These are phyloP conservation scores for Linnemannia schmuckeri DNA, from an alignment of 192 early-diverging fungal genomes.

Conservation along the genomic window DNA sequence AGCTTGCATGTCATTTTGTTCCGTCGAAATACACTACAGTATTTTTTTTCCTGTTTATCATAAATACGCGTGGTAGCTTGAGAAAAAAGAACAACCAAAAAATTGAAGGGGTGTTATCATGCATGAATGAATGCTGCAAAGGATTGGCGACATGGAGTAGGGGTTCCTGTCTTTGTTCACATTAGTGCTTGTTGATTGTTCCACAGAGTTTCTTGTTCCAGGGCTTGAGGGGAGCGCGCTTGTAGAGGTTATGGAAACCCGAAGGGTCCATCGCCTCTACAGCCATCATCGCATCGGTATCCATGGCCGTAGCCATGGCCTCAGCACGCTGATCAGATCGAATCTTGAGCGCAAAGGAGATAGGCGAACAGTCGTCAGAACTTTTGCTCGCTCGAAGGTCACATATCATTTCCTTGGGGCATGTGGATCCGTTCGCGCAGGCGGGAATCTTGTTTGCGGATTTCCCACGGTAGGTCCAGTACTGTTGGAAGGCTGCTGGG, in stretches of 20 bases:
- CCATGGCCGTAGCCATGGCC: neutral
- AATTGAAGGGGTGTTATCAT: no score
- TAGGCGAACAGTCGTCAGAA: conserved; percentile 12
- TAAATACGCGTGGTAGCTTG: no score
- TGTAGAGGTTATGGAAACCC: conserved; percentile 8
- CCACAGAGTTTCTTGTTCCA: conserved; percentile 36
- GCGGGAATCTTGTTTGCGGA: conserved; percentile 25
- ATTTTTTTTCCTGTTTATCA: no score
- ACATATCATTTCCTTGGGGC: conserved; percentile 23
- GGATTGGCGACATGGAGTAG: neutral
- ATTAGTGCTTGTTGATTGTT: conserved; percentile 6
- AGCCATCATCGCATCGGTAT: neutral
- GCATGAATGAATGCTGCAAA: no score
- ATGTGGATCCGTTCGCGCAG: conserved; percentile 5
- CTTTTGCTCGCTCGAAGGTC: conserved; percentile 27
- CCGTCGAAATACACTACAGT: no score
- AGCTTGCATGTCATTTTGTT: no score
- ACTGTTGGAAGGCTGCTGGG: conserved; percentile 52
- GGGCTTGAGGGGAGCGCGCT: conserved; percentile 8
- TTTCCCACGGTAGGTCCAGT: conserved; percentile 53
- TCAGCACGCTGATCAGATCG: neutral
- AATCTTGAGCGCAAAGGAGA: neutral
- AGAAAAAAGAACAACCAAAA: no score
- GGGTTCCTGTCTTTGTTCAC: neutral
- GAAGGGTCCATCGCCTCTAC: neutral